Percentiles rank a stretch among this genome's conserved stretches.
Conservation (phyloP, 805 yeast species). For the Dipodascopsis uninucleata region DNA sequence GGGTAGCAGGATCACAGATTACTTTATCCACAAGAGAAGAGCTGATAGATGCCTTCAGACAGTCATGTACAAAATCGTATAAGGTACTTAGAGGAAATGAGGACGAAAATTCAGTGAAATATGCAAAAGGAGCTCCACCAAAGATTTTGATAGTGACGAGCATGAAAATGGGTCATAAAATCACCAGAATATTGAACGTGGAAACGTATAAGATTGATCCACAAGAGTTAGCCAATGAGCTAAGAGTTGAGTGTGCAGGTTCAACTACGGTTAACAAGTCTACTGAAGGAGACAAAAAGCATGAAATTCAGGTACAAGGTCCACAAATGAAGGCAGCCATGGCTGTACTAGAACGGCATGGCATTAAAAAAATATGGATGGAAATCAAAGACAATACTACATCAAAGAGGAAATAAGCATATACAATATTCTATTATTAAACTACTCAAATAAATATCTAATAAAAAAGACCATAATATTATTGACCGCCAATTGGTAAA, state of each 20-base stretch:
- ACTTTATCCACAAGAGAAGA: conserved; percentile 35
- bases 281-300: conserved; percentile 35
- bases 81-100: conserved; percentile 49
- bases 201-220: conserved; percentile 66
- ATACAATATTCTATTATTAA: no score
- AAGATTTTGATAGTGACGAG: conserved; percentile 64
- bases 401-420: neutral
- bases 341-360: conserved; percentile 57
- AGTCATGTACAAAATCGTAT: conserved; percentile 44
- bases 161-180: conserved; percentile 75
- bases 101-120: conserved; percentile 34
- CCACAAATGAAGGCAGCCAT: conserved; percentile 66
- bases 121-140: conserved; percentile 66
- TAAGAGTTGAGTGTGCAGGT: conserved; percentile 82
- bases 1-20: conserved; percentile 2
- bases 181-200: conserved; percentile 68
- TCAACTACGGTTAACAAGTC: conserved; percentile 58
- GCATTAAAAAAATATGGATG: conserved; percentile 65
- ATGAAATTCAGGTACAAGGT: conserved; percentile 86
- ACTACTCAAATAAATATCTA: no score
- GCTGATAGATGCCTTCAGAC: conserved; percentile 42
- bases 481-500: no score
- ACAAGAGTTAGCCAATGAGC: conserved; percentile 58
- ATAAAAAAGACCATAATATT: no score
- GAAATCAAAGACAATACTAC: conserved; percentile 47